Conservation (phyloP, 805 yeast species). For the Monosporozyma solicola region DNA sequence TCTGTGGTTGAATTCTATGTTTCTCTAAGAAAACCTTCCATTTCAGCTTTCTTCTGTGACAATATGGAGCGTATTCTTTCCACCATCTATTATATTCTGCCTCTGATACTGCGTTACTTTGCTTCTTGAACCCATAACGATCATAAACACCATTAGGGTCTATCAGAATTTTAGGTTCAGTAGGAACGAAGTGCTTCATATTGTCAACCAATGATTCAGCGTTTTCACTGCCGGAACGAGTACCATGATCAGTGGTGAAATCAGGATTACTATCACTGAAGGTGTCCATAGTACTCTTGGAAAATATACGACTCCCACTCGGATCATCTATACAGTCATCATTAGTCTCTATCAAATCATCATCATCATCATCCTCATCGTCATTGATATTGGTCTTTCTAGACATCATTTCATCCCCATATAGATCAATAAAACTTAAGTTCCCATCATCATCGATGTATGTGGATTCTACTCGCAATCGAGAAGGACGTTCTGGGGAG, state of each 20-base stretch:
- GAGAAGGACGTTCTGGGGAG: background rate
- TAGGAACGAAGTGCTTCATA: background rate
- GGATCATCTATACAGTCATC: slow-evolving; percentile 2
- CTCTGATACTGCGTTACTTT: slow-evolving; percentile 42
- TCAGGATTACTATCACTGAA: background rate
- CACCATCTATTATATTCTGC: slow-evolving; percentile 71
- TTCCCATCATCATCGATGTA: slow-evolving; percentile 18
- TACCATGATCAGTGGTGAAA: background rate
- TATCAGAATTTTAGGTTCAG: background rate
- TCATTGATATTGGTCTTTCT: background rate
- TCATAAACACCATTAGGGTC: slow-evolving; percentile 37
- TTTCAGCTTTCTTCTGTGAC: slow-evolving; percentile 57
- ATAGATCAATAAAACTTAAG: slow-evolving; percentile 32
- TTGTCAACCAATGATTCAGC: slow-evolving; percentile 2
- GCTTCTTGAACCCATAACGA: slow-evolving; percentile 80
- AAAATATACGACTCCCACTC: background rate
- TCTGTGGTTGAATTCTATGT: slow-evolving; percentile 54
- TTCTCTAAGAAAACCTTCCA: slow-evolving; percentile 65
- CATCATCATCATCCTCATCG: slow-evolving; percentile 4
- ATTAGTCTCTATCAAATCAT: slow-evolving; percentile 3
- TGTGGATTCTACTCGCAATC: background rate
- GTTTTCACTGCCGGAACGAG: slow-evolving; percentile 3
- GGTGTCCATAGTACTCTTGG: background rate
- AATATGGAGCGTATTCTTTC: slow-evolving; percentile 52
- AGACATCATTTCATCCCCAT: slow-evolving; percentile 21